These are phyloP conservation scores for Pecoramyces ruminantium DNA, from an alignment of 192 early-diverging fungal genomes.

Conservation along the genomic window DNA sequence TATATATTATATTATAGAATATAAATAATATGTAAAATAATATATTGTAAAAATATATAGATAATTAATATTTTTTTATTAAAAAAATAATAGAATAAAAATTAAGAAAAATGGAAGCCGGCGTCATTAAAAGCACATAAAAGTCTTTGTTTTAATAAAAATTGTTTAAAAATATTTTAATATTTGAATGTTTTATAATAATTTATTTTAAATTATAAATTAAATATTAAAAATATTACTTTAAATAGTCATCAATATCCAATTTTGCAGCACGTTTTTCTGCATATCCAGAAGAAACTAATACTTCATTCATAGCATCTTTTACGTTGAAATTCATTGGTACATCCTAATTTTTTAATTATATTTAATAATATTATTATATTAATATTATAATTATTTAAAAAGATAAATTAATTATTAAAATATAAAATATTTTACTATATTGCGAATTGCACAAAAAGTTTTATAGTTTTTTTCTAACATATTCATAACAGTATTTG, in stretches of 20 bases:
- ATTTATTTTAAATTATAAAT: not conserved
- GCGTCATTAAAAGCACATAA: constrained; percentile 79
- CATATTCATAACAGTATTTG: constrained; percentile 67
- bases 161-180: not conserved
- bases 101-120: constrained; percentile 66
- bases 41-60: too few species aligned
- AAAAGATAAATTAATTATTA: too few species aligned
- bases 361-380: too few species aligned
- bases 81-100: too few species aligned
- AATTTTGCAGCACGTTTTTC: constrained; percentile 75
- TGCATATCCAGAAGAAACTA: constrained; percentile 46
- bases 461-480: constrained; percentile 95
- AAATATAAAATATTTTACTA: constrained; percentile 16
- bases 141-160: constrained; percentile 27
- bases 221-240: constrained; percentile 14
- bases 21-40: too few species aligned
- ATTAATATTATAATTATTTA: too few species aligned
- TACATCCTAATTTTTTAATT: too few species aligned
- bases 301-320: constrained; percentile 49
- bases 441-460: constrained; percentile 60
- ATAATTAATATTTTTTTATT: too few species aligned
- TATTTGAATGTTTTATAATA: too few species aligned
- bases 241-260: constrained; percentile 87
- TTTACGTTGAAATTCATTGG: constrained; percentile 68
- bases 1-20: too few species aligned